Evolutionary conservation across 768 basidiomycete genomes (phyloP), one percentile per base, ranked within the genome.

Genomic region (Termitomyces sp.): DNA sequence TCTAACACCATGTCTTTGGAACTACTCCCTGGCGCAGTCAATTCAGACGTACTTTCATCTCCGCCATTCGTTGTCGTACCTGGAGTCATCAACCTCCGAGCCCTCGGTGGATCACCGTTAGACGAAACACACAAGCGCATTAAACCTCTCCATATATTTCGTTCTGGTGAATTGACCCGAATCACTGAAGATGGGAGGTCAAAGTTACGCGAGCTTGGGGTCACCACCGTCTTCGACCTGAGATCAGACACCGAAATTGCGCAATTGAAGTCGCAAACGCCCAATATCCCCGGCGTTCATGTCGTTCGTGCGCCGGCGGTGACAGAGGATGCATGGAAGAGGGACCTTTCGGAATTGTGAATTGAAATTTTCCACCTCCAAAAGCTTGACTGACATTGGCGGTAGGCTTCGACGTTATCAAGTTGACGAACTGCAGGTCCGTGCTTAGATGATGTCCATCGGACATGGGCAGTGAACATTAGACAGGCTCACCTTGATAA

Each of bases 181-280:
- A 72, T 81, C 57, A 76, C 75, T 30, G 63, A 69, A 1, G 43
- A 41, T 23, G 78, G 79, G 1, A 68, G 67, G 56, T 58, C 68
- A 50, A 68, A 74, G 57, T 69, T 79, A 5, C 58, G 61, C 3
- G 66, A 66, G 0, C 68, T 80, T 13, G 74, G 74, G 2, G 64
- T 80, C 46, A 67, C 65, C 36, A 72, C 65, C 30, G 65, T 79
- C 20, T 78, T 79, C 62, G 78, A 79, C 63, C 62, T 78, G 35
- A 72, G 78, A 26, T 70, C 76, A 6, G 67, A 74, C 26, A 53
- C 40, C 30, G 78, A 80, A 64, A 72, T 75, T 26, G 62, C 63
- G 1, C 68, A 64, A 32, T 77, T 71, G 60, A 66, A 73, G 14
- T 69, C 70, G 13, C 52, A 66, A 4, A 62, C 67, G 6, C 70